Conservation (phyloP, 1,284 basidiomycete genomes). For the Irpex sp. region DNA sequence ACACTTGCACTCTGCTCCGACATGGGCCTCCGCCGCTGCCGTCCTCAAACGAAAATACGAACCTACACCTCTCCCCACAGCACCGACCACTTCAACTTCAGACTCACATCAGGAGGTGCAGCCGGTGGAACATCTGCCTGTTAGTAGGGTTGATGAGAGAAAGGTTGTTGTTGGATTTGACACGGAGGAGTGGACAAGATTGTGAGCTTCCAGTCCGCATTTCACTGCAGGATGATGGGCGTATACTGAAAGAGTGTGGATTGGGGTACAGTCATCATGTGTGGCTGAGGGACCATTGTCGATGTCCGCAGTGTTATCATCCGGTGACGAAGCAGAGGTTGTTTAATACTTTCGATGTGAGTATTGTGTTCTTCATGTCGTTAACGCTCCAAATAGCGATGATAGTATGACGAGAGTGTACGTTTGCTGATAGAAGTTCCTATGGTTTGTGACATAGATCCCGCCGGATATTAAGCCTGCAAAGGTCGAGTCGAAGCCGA, state of each 20-base stretch:
- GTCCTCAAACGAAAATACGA: conserved; percentile 5
- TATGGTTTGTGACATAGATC: conserved; percentile 44
- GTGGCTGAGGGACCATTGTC: conserved; percentile 83
- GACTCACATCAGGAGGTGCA: not conserved
- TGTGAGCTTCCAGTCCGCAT: conserved; percentile 39
- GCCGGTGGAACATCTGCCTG: conserved; percentile 39
- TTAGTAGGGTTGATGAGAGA: conserved; percentile 47
- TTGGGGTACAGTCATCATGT: conserved; percentile 52
- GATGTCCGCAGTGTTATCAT: conserved; percentile 87
- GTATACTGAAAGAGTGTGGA: not conserved
- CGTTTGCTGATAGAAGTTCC: not conserved
- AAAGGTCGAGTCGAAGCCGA: conserved; percentile 49
- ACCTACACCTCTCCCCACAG: not conserved
- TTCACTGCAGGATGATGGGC: too few relatives aligned
- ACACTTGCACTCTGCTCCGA: not conserved
- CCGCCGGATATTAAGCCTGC: conserved; percentile 66
- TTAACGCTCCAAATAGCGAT: too few relatives aligned
- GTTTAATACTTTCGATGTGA: conserved; percentile 77
- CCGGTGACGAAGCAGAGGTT: conserved; percentile 86
- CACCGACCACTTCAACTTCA: not conserved
- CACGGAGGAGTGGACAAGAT: conserved; percentile 59
- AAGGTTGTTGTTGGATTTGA: conserved; percentile 69
- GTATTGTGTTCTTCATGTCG: conserved; percentile 11
- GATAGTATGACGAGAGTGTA: not conserved
- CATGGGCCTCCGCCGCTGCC: conserved; percentile 7